These are phyloP conservation scores for Gymnopus androsaceus DNA, from an alignment of 1,284 basidiomycete genomes.

Conservation along the genomic window DNA sequence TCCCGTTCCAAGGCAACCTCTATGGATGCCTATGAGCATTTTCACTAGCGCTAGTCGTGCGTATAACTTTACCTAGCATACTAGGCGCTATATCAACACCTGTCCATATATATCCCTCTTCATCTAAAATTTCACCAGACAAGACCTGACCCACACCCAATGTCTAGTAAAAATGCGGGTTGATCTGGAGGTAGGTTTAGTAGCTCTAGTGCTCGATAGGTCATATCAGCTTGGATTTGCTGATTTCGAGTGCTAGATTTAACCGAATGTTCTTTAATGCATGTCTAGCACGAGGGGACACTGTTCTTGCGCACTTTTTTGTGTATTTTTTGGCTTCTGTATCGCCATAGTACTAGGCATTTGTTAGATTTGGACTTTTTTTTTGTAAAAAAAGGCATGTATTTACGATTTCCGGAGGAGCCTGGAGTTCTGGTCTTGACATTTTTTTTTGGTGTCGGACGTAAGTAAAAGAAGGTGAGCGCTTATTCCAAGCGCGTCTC, in stretches of 20 bases:
- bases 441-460: constrained; percentile 43
- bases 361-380: constrained; percentile 16
- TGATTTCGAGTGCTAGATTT: constrained; percentile 87
- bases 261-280: constrained; percentile 6
- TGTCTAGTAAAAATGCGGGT: constrained; percentile 87
- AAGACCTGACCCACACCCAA: constrained; percentile 98
- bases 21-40: constrained; percentile 32
- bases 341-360: constrained; percentile 90
- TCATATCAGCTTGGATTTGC: constrained; percentile 98
- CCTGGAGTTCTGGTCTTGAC: constrained; percentile 94
- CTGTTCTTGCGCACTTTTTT: constrained; percentile 66
- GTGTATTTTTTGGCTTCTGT: constrained; percentile 96
- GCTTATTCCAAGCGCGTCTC: neutral
- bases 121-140: constrained; percentile 96
- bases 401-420: constrained; percentile 94
- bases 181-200: constrained; percentile 79
- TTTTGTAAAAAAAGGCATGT: neutral
- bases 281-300: constrained; percentile 2
- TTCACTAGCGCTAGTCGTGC: neutral
- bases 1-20: constrained; percentile 94
- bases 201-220: constrained; percentile 91
- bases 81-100: constrained; percentile 96
- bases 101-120: constrained; percentile 93
- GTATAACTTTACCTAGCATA: constrained; percentile 78
- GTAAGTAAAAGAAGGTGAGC: constrained; percentile 1